phyloP scores from a whole-genome alignment of 306 rosid species.

The Trifolium repens region DNA sequence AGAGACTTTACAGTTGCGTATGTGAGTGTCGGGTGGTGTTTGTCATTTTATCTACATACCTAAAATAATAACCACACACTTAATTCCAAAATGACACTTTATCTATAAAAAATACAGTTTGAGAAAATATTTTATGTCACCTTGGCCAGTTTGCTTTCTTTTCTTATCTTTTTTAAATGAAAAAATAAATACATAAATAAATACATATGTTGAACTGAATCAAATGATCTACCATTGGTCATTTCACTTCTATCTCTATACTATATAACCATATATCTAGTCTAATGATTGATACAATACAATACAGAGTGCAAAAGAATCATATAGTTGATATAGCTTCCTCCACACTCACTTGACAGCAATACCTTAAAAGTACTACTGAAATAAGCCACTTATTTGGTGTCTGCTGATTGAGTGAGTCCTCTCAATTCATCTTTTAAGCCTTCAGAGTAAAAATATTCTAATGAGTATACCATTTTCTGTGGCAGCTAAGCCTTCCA shows the following conservation, averaged over 20 bases:
- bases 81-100: background rate
- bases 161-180: no score
- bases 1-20: no score
- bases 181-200: no score
- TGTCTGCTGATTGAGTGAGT: background rate
- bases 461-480: constrained; percentile 60
- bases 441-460: constrained; percentile 14
- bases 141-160: background rate
- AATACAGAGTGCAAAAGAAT: background rate
- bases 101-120: no score
- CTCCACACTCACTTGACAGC: background rate
- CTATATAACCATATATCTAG: background rate
- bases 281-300: constrained; percentile 15
- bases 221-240: constrained; percentile 15
- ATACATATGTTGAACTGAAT: background rate
- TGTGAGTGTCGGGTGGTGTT: no score
- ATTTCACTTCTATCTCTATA: background rate
- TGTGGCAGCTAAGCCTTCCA: constrained; percentile 47
- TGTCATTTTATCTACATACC: no score
- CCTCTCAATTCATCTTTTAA: background rate
- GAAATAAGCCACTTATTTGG: constrained; percentile 21
- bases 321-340: constrained; percentile 20
- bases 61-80: background rate
- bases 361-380: background rate
- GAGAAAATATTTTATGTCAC: background rate